Conservation (phyloP, 306 rosid genomes). For the Vigna hirtella region DNA sequence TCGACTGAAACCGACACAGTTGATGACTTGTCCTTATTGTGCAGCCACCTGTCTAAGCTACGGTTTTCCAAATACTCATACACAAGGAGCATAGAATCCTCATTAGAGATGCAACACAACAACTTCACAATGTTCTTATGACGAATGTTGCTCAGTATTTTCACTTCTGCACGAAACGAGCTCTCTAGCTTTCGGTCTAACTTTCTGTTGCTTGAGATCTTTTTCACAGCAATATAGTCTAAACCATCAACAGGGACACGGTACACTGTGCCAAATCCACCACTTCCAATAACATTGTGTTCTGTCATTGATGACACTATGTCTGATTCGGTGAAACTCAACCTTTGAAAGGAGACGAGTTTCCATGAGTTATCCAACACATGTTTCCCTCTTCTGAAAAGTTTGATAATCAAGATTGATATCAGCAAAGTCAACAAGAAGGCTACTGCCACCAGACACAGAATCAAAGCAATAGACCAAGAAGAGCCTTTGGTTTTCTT, state of each 20-base stretch:
- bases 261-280: conserved; percentile 85
- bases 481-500: conserved; percentile 53
- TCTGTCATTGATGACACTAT: conserved; percentile 60
- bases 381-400: conserved; percentile 43
- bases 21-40: conserved; percentile 44
- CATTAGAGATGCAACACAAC: conserved; percentile 66
- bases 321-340: conserved; percentile 60
- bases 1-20: conserved; percentile 32
- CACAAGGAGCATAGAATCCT: conserved; percentile 73
- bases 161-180: conserved; percentile 76
- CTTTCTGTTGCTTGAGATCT: conserved; percentile 58
- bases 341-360: conserved; percentile 67
- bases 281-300: conserved; percentile 64
- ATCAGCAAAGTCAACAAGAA: conserved; percentile 34
- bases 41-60: conserved; percentile 82
- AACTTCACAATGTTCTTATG: conserved; percentile 86
- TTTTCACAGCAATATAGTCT: conserved; percentile 73
- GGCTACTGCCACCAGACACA: conserved; percentile 39
- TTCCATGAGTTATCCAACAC: conserved; percentile 63
- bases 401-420: conserved; percentile 41
- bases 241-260: conserved; percentile 53
- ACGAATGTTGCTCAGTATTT: conserved; percentile 69
- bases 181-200: conserved; percentile 67
- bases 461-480: conserved; percentile 53
- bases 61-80: conserved; percentile 70